Evolutionary conservation across 1,284 basidiomycete species (phyloP).

Genomic region (Heterobasidion occidentale): DNA sequence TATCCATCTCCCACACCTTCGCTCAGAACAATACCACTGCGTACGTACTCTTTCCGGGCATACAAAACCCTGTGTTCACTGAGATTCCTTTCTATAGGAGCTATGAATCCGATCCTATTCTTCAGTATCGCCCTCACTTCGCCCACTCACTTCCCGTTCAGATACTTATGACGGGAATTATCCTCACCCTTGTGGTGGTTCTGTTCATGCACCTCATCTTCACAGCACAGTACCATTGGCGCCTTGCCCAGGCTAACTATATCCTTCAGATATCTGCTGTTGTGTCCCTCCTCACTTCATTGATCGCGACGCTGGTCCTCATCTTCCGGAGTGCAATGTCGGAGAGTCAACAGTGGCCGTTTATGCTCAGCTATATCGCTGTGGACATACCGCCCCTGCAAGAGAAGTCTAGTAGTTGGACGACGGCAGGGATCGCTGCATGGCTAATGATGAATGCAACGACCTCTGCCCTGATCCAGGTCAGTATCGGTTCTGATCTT

Average conservation of each 20-base stretch:
- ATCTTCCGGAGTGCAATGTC: slow-evolving; percentile 54
- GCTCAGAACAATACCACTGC: neutral
- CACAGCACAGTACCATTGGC: slow-evolving; percentile 94
- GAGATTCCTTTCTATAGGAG: slow-evolving; percentile 11
- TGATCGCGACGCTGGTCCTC: slow-evolving; percentile 72
- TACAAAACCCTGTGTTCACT: too few species aligned
- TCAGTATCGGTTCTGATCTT: slow-evolving; percentile 22
- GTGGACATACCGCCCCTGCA: slow-evolving; percentile 68
- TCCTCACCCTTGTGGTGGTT: slow-evolving; percentile 82
- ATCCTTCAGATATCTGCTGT: slow-evolving; percentile 82
- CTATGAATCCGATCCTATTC: slow-evolving; percentile 58
- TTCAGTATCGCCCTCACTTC: slow-evolving; percentile 68
- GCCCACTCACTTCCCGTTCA: slow-evolving; percentile 89
- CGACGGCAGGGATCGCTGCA: slow-evolving; percentile 56
- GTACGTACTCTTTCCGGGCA: too few species aligned
- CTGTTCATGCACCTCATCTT: slow-evolving; percentile 91
- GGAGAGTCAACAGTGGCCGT: slow-evolving; percentile 81
- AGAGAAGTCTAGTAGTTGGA: slow-evolving; percentile 43
- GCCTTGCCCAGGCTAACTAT: slow-evolving; percentile 89
- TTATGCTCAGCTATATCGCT: slow-evolving; percentile 89
- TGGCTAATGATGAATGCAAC: slow-evolving; percentile 89
- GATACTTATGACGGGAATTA: slow-evolving; percentile 81
- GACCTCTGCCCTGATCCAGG: slow-evolving; percentile 81
- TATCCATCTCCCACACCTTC: neutral
- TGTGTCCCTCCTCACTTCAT: slow-evolving; percentile 68